A percentile compares a stretch with the other conserved stretches of the same genome.
phyloP scores from a whole-genome alignment of 1,284 basidiomycete species.

The Trichosporon coremiiforme region DNA sequence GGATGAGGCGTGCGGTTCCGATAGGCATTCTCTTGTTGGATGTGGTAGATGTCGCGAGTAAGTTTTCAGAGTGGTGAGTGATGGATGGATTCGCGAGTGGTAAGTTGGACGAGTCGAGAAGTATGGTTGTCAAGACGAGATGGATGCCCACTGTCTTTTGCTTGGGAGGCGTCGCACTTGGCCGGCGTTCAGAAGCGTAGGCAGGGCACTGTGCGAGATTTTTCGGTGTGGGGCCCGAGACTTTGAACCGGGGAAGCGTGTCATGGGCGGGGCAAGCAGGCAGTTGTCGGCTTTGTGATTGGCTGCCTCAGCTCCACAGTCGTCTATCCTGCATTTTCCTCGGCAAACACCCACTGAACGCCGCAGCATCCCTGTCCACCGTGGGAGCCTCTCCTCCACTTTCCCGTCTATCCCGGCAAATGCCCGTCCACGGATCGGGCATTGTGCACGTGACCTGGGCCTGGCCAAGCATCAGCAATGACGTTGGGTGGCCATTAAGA shows the following conservation, averaged over 20 bases:
- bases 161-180: background rate
- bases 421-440: background rate
- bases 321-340: background rate
- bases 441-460: background rate
- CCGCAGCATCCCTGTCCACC: background rate
- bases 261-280: conserved; percentile 8
- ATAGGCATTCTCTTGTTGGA: conserved; percentile 9
- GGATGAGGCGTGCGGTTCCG: conserved; percentile 8
- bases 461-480: background rate
- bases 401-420: background rate
- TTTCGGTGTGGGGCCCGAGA: conserved; percentile 14
- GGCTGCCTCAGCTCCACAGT: background rate
- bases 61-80: background rate
- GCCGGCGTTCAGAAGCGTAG: background rate
- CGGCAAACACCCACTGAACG: conserved; percentile 6
- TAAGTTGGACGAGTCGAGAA: background rate
- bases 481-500: background rate
- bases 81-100: background rate
- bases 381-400: conserved; percentile 1
- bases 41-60: background rate
- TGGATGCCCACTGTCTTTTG: background rate
- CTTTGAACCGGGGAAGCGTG: conserved; percentile 6
- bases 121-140: background rate
- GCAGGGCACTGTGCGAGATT: background rate
- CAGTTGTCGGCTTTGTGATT: conserved; percentile 13